Evolutionary conservation across 2,329 filamentous ascomycete species (phyloP).

Genomic region (Stagonosporopsis rhizophila): DNA sequence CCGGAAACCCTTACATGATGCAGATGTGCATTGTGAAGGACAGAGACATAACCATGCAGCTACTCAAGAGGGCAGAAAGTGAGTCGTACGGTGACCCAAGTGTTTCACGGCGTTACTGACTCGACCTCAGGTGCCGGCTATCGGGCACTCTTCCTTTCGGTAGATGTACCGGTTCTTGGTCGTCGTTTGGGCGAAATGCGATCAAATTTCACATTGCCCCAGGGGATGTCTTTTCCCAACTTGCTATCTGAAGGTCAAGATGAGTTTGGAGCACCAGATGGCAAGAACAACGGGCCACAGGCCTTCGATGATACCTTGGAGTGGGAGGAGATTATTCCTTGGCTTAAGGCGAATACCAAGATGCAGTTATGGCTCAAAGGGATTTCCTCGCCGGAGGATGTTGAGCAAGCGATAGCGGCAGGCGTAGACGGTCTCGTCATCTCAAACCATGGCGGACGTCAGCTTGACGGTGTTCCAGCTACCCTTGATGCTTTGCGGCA

Average conservation of each 20-base stretch:
- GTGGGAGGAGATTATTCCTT: conserved; percentile 60
- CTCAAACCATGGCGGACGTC: conserved; percentile 65
- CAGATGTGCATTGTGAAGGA: conserved; percentile 63
- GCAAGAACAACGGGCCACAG: conserved; percentile 23
- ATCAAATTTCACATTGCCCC: conserved; percentile 59
- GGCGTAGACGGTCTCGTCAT: conserved; percentile 56
- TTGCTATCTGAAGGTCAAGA: conserved; percentile 39
- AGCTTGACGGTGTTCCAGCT: conserved; percentile 63
- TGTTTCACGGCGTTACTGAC: neutral
- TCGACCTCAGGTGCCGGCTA: conserved; percentile 42
- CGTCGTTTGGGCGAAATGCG: conserved; percentile 62
- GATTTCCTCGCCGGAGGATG: conserved; percentile 39
- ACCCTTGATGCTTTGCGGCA: conserved; percentile 59
- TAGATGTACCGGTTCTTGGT: conserved; percentile 63
- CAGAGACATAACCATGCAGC: conserved; percentile 50
- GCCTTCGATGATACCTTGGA: conserved; percentile 39
- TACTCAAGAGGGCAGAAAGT: conserved; percentile 56
- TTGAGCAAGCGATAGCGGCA: conserved; percentile 53
- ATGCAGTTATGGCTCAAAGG: conserved; percentile 60
- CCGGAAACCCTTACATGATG: conserved; percentile 54
- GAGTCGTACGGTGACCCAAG: conserved; percentile 19
- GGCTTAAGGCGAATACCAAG: conserved; percentile 56
- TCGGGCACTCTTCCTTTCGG: conserved; percentile 62
- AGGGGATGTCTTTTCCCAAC: conserved; percentile 55
- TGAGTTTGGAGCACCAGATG: conserved; percentile 28